Evolutionary conservation across 345 rosid genomes (phyloP).

Genomic region (Clarkia xantiana): DNA sequence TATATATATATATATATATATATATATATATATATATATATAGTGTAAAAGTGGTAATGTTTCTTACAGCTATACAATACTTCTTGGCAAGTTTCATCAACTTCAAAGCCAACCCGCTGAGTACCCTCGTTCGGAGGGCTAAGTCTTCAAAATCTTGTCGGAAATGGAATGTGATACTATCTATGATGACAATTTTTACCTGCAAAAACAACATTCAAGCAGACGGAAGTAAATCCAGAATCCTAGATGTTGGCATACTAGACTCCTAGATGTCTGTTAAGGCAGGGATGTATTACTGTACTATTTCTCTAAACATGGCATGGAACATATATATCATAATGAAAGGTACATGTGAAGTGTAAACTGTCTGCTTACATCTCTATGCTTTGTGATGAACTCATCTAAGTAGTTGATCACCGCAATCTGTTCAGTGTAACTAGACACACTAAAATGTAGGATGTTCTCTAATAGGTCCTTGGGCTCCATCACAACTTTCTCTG

Average conservation of each 20-base stretch:
- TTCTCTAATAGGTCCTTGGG: slow-evolving; percentile 58
- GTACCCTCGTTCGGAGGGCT: slow-evolving; percentile 63
- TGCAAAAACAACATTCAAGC: slow-evolving; percentile 24
- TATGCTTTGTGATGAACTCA: slow-evolving; percentile 62
- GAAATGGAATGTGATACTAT: slow-evolving; percentile 89
- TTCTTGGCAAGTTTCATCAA: slow-evolving; percentile 79
- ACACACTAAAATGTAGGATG: slow-evolving; percentile 71
- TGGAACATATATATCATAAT: neutral
- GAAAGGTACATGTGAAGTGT: neutral
- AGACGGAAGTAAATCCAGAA: too few species aligned
- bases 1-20: too few species aligned
- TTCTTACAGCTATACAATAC: slow-evolving; percentile 66
- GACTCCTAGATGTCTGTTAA: neutral
- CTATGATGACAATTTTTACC: slow-evolving; percentile 72
- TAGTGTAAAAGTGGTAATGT: neutral
- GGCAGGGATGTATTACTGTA: neutral
- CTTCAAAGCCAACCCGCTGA: slow-evolving; percentile 70
- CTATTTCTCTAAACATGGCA: neutral
- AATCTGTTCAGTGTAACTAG: slow-evolving; percentile 81
- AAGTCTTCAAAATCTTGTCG: slow-evolving; percentile 93
- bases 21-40: too few species aligned
- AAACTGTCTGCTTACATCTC: slow-evolving; percentile 38
- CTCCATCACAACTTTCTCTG: slow-evolving; percentile 29
- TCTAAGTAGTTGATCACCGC: slow-evolving; percentile 66
- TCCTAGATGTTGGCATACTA: neutral